Base-by-base conservation (phyloP, 2,329 filamentous ascomycete species). In the Colletotrichum graminicola region DNA sequence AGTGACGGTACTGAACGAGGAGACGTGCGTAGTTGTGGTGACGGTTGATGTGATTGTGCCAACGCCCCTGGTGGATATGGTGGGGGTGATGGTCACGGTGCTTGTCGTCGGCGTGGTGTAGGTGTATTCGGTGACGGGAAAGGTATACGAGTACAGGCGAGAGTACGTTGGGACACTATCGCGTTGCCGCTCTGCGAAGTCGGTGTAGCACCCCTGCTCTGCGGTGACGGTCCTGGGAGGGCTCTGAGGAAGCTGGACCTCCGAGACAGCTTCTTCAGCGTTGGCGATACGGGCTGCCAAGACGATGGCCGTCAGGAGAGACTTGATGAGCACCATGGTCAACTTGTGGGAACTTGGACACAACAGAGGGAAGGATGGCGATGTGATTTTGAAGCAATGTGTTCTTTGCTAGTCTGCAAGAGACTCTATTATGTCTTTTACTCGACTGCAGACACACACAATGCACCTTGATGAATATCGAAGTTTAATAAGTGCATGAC, bases 151-250 rank as follows among this genome's bases (percentile, higher is more conserved):
- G 55, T 72, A 72, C 29, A 72, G 21, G 6, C 65, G 54, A 29
- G 69, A 72, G 54, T 43, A 63, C 5, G 65, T 71, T 43, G n/a
- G 36, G 3, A 69, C 54, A 18, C 21, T 39, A 14, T 14, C 26
- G 5, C 29, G 14, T 14, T 18, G 1, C 4, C 14, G 1, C 39
- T 16, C 14, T 0, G 1, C 4, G 39, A 41, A 72, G 47, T 69
- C 59, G 18, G 65, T 72, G 54, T 68, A 69, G 69, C 69, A 72
- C 12, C 69, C 69, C 32, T 72, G 61, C 45, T 68, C 69, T 6
- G 29, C 69, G 7, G 29, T 39, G 6, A 69, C 65, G 4, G 69
- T 72, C 10, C 41, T 45, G 10, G 43, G 52, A 16, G 43, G 26
- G 10, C 49, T 54, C n/a, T 63, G 23, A 8, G 49, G 12, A 29